Evolutionary conservation across 2,329 filamentous ascomycete species (phyloP).

Genomic region (Fusarium tuaranense): DNA sequence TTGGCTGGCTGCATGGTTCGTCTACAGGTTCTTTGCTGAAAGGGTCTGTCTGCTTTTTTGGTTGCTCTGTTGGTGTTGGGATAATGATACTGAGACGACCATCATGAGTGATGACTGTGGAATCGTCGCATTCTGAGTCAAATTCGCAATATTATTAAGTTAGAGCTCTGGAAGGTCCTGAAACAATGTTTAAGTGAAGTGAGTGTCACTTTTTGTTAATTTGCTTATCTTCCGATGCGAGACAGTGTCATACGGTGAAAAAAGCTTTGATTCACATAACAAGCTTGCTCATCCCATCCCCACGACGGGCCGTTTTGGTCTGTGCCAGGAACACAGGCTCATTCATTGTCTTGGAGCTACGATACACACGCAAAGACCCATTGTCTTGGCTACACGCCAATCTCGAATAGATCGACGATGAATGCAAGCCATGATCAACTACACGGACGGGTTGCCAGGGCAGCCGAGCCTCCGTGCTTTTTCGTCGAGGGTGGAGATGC

Average conservation of each 20-base stretch:
- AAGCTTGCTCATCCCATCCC: background rate
- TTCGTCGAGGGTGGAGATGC: constrained; percentile 2
- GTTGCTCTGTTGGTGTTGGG: constrained; percentile 41
- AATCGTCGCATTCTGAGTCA: constrained; percentile 46
- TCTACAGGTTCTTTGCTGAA: constrained; percentile 8
- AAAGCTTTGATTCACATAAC: background rate
- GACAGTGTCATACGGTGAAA: constrained; percentile 7
- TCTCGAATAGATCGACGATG: constrained; percentile 19
- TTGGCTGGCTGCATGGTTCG: constrained; percentile 22
- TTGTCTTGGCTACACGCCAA: constrained; percentile 11
- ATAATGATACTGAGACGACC: constrained; percentile 50
- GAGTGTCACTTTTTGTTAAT: background rate
- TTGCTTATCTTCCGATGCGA: background rate
- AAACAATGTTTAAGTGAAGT: background rate
- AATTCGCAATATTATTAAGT: constrained; percentile 35
- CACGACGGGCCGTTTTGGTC: constrained; percentile 11
- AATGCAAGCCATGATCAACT: background rate
- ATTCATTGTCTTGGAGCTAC: constrained; percentile 23
- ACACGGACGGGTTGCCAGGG: constrained; percentile 26
- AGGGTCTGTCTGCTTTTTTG: constrained; percentile 18
- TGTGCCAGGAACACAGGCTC: background rate
- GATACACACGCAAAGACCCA: background rate
- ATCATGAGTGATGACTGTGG: constrained; percentile 49
- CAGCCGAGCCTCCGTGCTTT: constrained; percentile 12
- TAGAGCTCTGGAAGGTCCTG: constrained; percentile 4